Evolutionary conservation across 2,329 filamentous ascomycete genomes (phyloP).

Genomic region (Neurospora crassa): DNA sequence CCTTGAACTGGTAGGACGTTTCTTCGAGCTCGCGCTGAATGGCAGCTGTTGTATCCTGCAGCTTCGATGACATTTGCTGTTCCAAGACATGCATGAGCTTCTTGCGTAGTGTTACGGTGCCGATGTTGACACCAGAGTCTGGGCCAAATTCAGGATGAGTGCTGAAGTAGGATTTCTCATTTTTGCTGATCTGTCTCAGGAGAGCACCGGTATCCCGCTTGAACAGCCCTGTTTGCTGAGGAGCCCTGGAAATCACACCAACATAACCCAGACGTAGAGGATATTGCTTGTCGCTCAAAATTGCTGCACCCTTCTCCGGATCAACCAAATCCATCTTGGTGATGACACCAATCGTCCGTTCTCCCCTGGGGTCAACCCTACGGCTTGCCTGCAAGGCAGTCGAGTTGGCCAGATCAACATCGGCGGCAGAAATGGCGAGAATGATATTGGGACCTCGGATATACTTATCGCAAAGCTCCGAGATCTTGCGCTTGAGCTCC

Average conservation of each 20-base stretch:
- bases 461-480: constrained; percentile 95
- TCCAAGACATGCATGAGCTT: constrained; percentile 97
- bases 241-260: constrained; percentile 81
- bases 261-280: constrained; percentile 93
- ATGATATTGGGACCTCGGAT: constrained; percentile 95
- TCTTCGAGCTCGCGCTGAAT: constrained; percentile 94
- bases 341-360: constrained; percentile 95
- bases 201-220: constrained; percentile 75
- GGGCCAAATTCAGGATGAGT: constrained; percentile 77
- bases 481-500: constrained; percentile 90
- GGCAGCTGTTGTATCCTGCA: constrained; percentile 81
- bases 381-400: constrained; percentile 83
- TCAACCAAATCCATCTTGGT: constrained; percentile 99
- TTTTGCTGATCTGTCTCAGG: constrained; percentile 70
- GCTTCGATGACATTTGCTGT: constrained; percentile 89
- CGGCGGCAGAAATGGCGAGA: constrained; percentile 90
- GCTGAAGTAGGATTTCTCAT: constrained; percentile 81
- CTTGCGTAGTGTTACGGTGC: constrained; percentile 79
- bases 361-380: constrained; percentile 84
- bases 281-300: constrained; percentile 85
- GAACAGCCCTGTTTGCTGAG: constrained; percentile 63
- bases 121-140: constrained; percentile 63
- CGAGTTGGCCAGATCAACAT: constrained; percentile 95
- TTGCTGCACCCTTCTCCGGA: constrained; percentile 62
- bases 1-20: constrained; percentile 97